Percentiles rank a stretch among this genome's conserved stretches.
phyloP scores from a whole-genome alignment of 2,329 filamentous ascomycete species.

The Cylindrodendrum hubeiense region DNA sequence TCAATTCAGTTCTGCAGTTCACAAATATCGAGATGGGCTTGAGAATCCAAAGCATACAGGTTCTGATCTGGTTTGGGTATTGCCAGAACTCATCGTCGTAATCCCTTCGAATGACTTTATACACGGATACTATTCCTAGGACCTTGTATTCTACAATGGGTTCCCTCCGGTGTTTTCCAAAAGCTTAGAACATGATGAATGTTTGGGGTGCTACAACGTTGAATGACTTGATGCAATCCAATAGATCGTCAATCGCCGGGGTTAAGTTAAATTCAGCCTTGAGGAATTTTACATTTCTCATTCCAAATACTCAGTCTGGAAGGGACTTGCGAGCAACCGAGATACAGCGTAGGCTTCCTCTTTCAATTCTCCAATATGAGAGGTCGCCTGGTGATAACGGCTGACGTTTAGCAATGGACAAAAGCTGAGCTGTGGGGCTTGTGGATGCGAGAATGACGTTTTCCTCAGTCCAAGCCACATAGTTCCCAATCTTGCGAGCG shows the following conservation, averaged over 20 bases:
- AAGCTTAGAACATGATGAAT: background rate
- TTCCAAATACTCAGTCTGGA: background rate
- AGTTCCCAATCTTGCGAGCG: background rate
- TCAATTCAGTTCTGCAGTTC: fast-evolving
- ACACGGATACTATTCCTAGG: background rate
- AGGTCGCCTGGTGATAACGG: background rate
- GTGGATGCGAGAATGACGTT: background rate
- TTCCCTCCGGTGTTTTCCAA: background rate
- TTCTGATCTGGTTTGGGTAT: background rate
- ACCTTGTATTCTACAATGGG: background rate
- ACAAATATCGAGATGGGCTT: background rate
- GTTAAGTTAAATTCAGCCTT: background rate
- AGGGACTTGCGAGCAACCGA: background rate
- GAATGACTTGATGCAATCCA: background rate
- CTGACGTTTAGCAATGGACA: background rate
- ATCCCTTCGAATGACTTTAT: background rate
- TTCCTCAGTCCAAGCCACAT: background rate
- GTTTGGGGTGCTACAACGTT: background rate
- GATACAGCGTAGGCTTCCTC: background rate
- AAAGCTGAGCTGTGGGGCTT: background rate
- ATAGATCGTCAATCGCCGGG: background rate
- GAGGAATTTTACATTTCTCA: background rate
- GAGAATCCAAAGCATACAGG: background rate
- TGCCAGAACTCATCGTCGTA: too few species aligned
- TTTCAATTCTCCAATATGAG: background rate